Evolutionary conservation across 371 early-diverging fungal species (phyloP).

Genomic region (Mucor irregularis): DNA sequence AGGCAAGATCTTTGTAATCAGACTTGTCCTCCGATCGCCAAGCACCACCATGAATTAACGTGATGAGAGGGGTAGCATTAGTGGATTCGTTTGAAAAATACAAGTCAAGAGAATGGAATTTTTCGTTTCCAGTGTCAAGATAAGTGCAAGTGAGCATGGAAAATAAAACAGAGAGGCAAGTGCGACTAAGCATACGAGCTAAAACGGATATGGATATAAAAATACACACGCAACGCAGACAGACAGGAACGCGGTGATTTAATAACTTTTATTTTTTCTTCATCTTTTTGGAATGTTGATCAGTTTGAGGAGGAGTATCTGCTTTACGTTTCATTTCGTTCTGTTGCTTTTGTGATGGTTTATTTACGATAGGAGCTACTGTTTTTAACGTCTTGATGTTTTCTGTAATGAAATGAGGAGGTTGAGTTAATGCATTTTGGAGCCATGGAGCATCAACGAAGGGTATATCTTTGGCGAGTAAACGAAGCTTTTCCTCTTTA

Average conservation of each 20-base stretch:
- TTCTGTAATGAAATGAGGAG: conserved; percentile 7
- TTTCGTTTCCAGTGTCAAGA: not conserved
- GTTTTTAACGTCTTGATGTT: conserved; percentile 32
- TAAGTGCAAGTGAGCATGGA: not conserved
- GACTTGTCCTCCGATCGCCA: conserved; percentile 81
- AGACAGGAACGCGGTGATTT: not conserved
- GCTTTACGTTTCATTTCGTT: conserved; percentile 14
- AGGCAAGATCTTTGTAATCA: conserved; percentile 52
- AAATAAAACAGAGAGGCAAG: not conserved
- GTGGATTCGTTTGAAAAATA: conserved; percentile 19
- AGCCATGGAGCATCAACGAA: conserved; percentile 35
- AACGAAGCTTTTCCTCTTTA: conserved; percentile 29
- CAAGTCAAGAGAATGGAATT: conserved; percentile 26
- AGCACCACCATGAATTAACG: conserved; percentile 84
- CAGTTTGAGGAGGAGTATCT: not conserved
- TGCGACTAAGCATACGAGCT: not conserved
- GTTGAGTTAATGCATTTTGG: not conserved
- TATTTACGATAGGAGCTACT: conserved; percentile 23
- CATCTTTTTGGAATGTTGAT: conserved; percentile 1
- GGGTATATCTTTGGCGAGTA: conserved; percentile 23
- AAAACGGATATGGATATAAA: not conserved
- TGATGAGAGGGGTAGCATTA: conserved; percentile 47
- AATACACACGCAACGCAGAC: not conserved
- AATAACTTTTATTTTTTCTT: no score
- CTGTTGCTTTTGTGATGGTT: conserved; percentile 1